These are phyloP conservation scores for Pseudogymnoascus sp. DNA, from an alignment of 2,329 filamentous ascomycete genomes.

Conservation along the genomic window DNA sequence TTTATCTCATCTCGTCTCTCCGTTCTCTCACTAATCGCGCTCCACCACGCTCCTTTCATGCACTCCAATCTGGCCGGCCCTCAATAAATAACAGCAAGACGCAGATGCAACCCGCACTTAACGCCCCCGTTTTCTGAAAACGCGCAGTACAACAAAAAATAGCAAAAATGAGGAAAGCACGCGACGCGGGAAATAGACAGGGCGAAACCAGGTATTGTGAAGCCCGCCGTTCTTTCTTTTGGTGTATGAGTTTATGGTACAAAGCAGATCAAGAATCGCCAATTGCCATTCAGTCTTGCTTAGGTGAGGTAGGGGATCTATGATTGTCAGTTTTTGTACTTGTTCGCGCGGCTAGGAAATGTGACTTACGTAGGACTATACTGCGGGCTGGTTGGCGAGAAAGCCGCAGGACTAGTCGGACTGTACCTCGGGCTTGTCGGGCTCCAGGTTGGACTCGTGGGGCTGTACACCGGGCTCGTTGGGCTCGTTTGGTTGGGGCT, in stretches of 20 bases:
- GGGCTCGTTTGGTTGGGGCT: conserved; percentile 7
- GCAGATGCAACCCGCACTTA: conserved; percentile 7
- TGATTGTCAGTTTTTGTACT: neutral
- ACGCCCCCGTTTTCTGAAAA: conserved; percentile 1
- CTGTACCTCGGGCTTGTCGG: conserved; percentile 26
- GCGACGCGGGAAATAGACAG: conserved; percentile 1
- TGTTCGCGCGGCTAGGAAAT: neutral
- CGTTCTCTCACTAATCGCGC: neutral
- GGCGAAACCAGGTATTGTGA: neutral
- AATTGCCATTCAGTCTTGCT: conserved; percentile 26
- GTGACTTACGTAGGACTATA: conserved; percentile 47
- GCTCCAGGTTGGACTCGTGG: conserved; percentile 12
- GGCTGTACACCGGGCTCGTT: conserved; percentile 24
- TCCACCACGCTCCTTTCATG: conserved; percentile 4
- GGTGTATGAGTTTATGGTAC: conserved; percentile 2
- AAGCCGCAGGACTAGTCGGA: conserved; percentile 23
- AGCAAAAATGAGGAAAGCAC: neutral
- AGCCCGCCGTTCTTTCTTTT: neutral
- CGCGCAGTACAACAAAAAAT: neutral
- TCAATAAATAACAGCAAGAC: conserved; percentile 5
- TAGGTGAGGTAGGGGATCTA: conserved; percentile 33
- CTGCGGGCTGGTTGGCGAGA: conserved; percentile 61
- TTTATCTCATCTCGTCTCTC: neutral
- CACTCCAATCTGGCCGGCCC: conserved; percentile 3
- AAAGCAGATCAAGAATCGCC: conserved; percentile 5